Evolutionary conservation across 305 asterid genomes (phyloP).

Genomic region (Nicotiana rustica): DNA sequence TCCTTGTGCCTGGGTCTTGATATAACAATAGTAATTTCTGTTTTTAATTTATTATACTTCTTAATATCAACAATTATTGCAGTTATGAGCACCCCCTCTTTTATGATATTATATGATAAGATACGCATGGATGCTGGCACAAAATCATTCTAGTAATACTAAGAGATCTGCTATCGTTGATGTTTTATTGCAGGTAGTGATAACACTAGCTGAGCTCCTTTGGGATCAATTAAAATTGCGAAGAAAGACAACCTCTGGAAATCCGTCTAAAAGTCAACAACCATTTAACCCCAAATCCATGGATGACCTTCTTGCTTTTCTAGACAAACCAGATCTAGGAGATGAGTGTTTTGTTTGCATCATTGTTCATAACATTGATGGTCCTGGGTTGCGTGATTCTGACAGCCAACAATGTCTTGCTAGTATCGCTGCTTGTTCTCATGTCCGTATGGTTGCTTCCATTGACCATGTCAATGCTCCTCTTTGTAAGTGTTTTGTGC

Average conservation of each 20-base stretch:
- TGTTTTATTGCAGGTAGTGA: constrained; percentile 60
- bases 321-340: constrained; percentile 63
- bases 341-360: constrained; percentile 66
- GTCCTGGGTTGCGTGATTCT: constrained; percentile 83
- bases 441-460: constrained; percentile 81
- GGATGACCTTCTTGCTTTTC: constrained; percentile 77
- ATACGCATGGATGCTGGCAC: background rate
- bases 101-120: background rate
- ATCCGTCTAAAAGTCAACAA: constrained; percentile 55
- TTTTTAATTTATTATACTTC: background rate
- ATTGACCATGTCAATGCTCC: constrained; percentile 89
- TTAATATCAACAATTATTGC: constrained; percentile 21
- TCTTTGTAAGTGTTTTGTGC: constrained; percentile 66
- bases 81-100: background rate
- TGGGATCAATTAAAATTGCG: constrained; percentile 78
- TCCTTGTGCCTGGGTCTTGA: background rate
- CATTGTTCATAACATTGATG: constrained; percentile 83
- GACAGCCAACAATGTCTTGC: constrained; percentile 87
- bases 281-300: constrained; percentile 76
- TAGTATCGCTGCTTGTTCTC: constrained; percentile 84
- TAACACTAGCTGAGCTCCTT: constrained; percentile 75
- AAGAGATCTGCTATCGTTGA: constrained; percentile 20
- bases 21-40: background rate
- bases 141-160: constrained; percentile 17
- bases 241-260: constrained; percentile 49